Evolutionary conservation across 495 filamentous ascomycete species (phyloP).

Genomic region (Podospora appendiculata): DNA sequence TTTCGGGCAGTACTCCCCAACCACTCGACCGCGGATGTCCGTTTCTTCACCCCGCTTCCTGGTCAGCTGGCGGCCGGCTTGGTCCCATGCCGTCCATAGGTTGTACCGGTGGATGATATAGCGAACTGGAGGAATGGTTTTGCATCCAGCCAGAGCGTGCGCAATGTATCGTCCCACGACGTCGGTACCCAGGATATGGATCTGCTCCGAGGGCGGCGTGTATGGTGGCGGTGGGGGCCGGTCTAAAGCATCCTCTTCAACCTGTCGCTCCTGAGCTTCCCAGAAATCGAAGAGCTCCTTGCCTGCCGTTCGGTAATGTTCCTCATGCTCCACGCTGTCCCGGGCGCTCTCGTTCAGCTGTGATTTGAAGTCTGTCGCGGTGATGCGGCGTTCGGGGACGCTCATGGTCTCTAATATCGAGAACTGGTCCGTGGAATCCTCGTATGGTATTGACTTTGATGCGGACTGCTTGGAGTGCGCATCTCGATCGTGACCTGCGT

Average conservation of each 20-base stretch:
- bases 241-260: background rate
- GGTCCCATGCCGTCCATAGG: slow-evolving; percentile 15
- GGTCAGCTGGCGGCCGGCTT: slow-evolving; percentile 12
- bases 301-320: too few species aligned
- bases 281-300: too few species aligned
- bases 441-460: too few species aligned
- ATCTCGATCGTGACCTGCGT: too few species aligned
- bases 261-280: too few species aligned
- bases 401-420: too few species aligned
- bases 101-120: slow-evolving; percentile 19
- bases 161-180: slow-evolving; percentile 42
- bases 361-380: too few species aligned
- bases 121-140: slow-evolving; percentile 18
- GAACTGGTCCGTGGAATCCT: too few species aligned
- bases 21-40: slow-evolving; percentile 9
- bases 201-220: slow-evolving; percentile 21
- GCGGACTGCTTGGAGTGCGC: too few species aligned
- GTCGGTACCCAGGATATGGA: slow-evolving; percentile 47
- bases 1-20: slow-evolving; percentile 14
- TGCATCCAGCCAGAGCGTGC: slow-evolving; percentile 34
- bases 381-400: too few species aligned
- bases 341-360: too few species aligned
- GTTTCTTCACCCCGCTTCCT: slow-evolving; percentile 8
- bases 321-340: too few species aligned
- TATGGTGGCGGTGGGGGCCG: background rate